Conservation (phyloP, 192 early-diverging fungal genomes). For the Coemansia sp. region DNA sequence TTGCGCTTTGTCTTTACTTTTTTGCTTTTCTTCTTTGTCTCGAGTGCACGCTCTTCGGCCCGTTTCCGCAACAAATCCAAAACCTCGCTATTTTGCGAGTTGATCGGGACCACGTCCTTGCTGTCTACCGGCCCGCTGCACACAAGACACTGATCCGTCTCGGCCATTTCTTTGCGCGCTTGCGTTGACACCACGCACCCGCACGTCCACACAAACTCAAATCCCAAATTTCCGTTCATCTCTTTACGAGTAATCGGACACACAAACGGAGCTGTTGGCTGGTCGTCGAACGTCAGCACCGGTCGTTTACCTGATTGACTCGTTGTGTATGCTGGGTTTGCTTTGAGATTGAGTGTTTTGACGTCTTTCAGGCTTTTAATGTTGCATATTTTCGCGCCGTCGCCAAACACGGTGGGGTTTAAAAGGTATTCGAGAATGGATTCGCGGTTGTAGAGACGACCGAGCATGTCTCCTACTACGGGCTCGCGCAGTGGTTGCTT, state of each 20-base stretch:
- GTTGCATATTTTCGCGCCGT: conserved; percentile 56
- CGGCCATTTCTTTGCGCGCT: conserved; percentile 41
- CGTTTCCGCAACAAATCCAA: conserved; percentile 15
- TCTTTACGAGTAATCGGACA: conserved; percentile 54
- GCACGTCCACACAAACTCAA: conserved; percentile 48
- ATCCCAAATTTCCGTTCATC: conserved; percentile 45
- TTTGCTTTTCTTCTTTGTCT: conserved; percentile 15
- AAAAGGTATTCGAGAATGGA: conserved; percentile 64
- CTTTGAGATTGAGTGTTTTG: conserved; percentile 21
- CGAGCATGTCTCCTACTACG: conserved; percentile 61
- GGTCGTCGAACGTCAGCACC: conserved; percentile 12
- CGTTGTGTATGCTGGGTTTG: conserved; percentile 10
- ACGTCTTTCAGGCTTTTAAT: conserved; percentile 19
- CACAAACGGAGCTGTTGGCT: conserved; percentile 30
- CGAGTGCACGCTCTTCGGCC: conserved; percentile 14
- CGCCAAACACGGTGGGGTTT: conserved; percentile 57
- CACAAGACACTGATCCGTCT: conserved; percentile 8
- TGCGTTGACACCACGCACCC: conserved; percentile 48
- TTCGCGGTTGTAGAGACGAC: conserved; percentile 75
- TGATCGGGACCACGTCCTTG: conserved; percentile 33
- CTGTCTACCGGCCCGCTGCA: conserved; percentile 18
- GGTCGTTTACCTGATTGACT: background rate
- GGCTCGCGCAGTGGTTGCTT: conserved; percentile 57
- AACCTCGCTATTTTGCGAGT: conserved; percentile 19
- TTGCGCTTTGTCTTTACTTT: conserved; percentile 8